Conservation (phyloP, 768 basidiomycete species). For the Amylocystis lapponica region DNA sequence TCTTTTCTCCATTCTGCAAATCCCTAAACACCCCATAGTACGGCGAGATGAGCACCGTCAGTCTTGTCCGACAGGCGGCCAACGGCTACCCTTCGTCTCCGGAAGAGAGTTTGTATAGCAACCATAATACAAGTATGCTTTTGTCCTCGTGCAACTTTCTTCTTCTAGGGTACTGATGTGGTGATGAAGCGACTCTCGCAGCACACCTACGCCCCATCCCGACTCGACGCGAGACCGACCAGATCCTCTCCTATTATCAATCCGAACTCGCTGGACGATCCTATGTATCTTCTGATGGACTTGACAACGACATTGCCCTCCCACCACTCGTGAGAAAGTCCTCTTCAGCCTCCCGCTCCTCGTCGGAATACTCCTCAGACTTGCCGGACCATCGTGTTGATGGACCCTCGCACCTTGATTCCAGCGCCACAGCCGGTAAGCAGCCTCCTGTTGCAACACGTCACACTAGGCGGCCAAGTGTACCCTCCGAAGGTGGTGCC, state of each 20-base stretch:
- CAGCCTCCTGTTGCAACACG: slow-evolving; percentile 13
- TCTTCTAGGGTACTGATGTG: too few relatives aligned
- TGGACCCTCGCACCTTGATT: neutral
- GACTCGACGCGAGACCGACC: slow-evolving; percentile 34
- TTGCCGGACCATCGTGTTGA: neutral
- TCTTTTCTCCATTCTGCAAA: too few relatives aligned
- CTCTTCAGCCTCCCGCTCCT: slow-evolving; percentile 46
- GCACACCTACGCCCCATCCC: slow-evolving; percentile 17
- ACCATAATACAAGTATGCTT: too few relatives aligned
- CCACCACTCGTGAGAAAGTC: slow-evolving; percentile 5
- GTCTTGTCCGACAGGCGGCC: too few relatives aligned
- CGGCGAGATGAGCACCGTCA: too few relatives aligned
- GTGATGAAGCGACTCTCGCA: too few relatives aligned
- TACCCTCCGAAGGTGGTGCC: slow-evolving; percentile 51
- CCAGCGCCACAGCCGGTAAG: too few relatives aligned
- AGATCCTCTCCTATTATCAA: slow-evolving; percentile 50
- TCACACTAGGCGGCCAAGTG: slow-evolving; percentile 39
- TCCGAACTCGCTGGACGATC: slow-evolving; percentile 41
- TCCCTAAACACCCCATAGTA: too few relatives aligned
- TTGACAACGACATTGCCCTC: slow-evolving; percentile 8
- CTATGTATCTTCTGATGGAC: slow-evolving; percentile 16
- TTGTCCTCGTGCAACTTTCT: too few relatives aligned
- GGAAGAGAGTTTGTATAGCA: too few relatives aligned
- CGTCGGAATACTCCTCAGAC: slow-evolving; percentile 34
- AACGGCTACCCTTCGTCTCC: too few relatives aligned